phyloP scores from a whole-genome alignment of 2,329 filamentous ascomycete genomes.

The Clarireedia hainanense region DNA sequence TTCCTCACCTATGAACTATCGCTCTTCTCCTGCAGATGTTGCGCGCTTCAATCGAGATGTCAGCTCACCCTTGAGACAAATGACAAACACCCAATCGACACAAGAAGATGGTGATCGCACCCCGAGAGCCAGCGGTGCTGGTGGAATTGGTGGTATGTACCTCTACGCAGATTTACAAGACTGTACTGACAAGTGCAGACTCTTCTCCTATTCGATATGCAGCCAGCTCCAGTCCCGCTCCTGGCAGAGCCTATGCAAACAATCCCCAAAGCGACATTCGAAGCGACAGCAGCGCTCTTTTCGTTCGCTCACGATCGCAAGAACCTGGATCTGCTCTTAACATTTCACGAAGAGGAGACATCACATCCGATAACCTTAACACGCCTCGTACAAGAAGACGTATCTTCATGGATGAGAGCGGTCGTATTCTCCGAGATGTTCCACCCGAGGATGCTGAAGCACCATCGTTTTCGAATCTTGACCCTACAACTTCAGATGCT shows the following conservation, averaged over 20 bases:
- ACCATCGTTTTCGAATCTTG: slow-evolving; percentile 51
- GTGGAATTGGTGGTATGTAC: slow-evolving; percentile 51
- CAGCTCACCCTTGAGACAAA: slow-evolving; percentile 53
- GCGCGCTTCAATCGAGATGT: slow-evolving; percentile 33
- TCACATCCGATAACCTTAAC: slow-evolving; percentile 68
- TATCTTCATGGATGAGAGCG: slow-evolving; percentile 48
- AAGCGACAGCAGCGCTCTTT: slow-evolving; percentile 81
- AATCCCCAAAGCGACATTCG: slow-evolving; percentile 61
- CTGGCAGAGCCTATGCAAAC: slow-evolving; percentile 48
- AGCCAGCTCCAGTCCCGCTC: slow-evolving; percentile 66
- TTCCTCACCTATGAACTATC: slow-evolving; percentile 78
- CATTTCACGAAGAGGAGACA: slow-evolving; percentile 70
- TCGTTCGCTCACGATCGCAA: slow-evolving; percentile 59
- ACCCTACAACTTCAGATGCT: slow-evolving; percentile 87
- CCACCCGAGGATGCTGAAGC: slow-evolving; percentile 47
- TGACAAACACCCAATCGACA: slow-evolving; percentile 47
- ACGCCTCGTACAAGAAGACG: slow-evolving; percentile 45
- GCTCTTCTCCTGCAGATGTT: slow-evolving; percentile 46
- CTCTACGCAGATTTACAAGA: not conserved
- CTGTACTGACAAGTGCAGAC: slow-evolving; percentile 43
- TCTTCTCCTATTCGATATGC: slow-evolving; percentile 91
- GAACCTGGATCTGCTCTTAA: slow-evolving; percentile 40
- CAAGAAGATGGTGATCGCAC: slow-evolving; percentile 58
- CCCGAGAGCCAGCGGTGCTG: slow-evolving; percentile 55
- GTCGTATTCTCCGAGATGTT: slow-evolving; percentile 49